phyloP scores from a whole-genome alignment of 2,329 filamentous ascomycete genomes.

The Neobulgaria alba region DNA sequence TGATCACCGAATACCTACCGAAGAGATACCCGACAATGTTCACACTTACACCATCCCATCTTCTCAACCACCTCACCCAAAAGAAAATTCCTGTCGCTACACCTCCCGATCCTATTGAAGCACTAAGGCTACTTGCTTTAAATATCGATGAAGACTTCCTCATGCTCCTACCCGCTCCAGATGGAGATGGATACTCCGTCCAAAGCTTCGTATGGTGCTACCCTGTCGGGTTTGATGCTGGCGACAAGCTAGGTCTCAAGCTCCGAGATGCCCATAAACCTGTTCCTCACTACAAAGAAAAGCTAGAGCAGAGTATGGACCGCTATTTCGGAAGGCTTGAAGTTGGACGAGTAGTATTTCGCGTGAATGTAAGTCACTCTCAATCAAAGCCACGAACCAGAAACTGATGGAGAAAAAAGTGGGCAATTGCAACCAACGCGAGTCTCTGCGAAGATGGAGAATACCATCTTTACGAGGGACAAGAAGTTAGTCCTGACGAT shows the following conservation, averaged over 20 bases:
- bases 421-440: constrained; percentile 5
- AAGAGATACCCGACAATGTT: constrained; percentile 45
- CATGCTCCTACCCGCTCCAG: constrained; percentile 39
- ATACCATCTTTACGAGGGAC: constrained; percentile 5
- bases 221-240: constrained; percentile 46
- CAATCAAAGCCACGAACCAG: too few species aligned
- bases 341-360: constrained; percentile 42
- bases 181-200: constrained; percentile 36
- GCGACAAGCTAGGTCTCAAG: constrained; percentile 40
- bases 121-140: constrained; percentile 37
- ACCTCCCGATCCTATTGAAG: constrained; percentile 27
- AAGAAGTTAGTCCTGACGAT: constrained; percentile 1
- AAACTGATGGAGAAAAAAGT: constrained; percentile 1
- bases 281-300: constrained; percentile 45
- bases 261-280: constrained; percentile 46
- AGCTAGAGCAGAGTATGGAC: constrained; percentile 49
- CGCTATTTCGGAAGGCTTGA: constrained; percentile 45
- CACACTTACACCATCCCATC: constrained; percentile 4
- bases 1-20: constrained; percentile 45
- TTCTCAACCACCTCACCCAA: constrained; percentile 36
- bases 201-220: constrained; percentile 46
- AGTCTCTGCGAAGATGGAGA: constrained; percentile 6
- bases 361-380: constrained; percentile 36
- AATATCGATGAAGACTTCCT: constrained; percentile 51
- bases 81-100: constrained; percentile 32